phyloP scores from a whole-genome alignment of 768 basidiomycete species.

The Mycena haematopus region DNA sequence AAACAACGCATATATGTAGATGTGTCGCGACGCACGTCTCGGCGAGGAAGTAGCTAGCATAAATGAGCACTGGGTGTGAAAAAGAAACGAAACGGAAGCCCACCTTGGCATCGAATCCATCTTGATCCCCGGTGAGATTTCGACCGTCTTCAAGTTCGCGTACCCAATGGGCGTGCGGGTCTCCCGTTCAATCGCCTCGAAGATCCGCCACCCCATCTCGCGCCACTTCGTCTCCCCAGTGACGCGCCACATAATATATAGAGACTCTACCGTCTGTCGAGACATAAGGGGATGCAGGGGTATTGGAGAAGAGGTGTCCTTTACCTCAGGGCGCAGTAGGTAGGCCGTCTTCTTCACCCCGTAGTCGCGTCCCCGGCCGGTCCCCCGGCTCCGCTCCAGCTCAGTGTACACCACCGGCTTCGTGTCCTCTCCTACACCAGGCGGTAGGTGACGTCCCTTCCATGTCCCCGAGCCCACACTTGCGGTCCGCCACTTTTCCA shows the following conservation, averaged over 20 bases:
- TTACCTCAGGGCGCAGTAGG: constrained; percentile 74
- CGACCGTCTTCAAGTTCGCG: constrained; percentile 59
- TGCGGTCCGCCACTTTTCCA: constrained; percentile 49
- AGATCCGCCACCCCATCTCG: constrained; percentile 73
- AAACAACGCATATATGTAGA: background rate
- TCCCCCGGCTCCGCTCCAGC: constrained; percentile 34
- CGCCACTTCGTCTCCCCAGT: constrained; percentile 76
- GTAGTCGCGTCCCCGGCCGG: constrained; percentile 59
- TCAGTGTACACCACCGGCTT: constrained; percentile 47
- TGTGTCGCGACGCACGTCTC: constrained; percentile 49
- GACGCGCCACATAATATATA: constrained; percentile 74
- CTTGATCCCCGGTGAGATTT: constrained; percentile 44
- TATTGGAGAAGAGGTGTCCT: constrained; percentile 28
- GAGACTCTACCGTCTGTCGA: constrained; percentile 70
- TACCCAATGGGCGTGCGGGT: constrained; percentile 69
- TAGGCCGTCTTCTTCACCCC: constrained; percentile 50
- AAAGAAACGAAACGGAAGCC: constrained; percentile 24
- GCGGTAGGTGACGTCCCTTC: constrained; percentile 54
- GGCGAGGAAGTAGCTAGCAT: constrained; percentile 52
- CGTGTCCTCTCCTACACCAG: constrained; percentile 54
- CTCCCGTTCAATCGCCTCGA: constrained; percentile 66
- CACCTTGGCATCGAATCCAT: constrained; percentile 79
- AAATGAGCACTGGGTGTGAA: background rate
- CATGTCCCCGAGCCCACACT: constrained; percentile 34
- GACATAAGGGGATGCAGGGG: background rate